phyloP scores from a whole-genome alignment of 179 eudicot species.

The Carnegiea gigantea region DNA sequence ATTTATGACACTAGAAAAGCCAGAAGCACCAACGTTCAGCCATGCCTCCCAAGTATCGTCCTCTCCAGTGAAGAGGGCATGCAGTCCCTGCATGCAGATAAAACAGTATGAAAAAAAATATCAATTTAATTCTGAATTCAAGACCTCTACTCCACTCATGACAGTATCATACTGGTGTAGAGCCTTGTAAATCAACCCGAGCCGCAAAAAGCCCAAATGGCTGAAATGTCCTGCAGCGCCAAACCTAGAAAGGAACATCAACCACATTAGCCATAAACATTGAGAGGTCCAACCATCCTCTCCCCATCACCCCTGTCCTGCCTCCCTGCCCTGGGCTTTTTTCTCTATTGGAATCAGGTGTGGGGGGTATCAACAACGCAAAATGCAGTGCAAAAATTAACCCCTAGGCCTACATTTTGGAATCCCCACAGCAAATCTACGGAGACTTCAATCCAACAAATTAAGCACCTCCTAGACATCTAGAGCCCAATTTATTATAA shows the following conservation, averaged over 20 bases:
- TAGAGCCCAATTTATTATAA: not conserved
- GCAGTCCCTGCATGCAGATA: constrained; percentile 62
- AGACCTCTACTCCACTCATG: constrained; percentile 8
- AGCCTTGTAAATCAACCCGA: constrained; percentile 93
- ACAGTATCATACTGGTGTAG: constrained; percentile 57
- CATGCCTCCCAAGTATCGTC: constrained; percentile 99
- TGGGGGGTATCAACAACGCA: not conserved
- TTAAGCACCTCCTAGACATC: not conserved
- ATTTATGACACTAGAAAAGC: constrained; percentile 57
- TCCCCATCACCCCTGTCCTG: not conserved
- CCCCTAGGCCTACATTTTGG: too few relatives aligned
- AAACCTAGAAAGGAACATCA: constrained; percentile 55
- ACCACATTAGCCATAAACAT: constrained; percentile 13
- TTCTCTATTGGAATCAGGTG: not conserved
- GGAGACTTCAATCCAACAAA: not conserved
- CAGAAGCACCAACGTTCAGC: constrained; percentile 82
- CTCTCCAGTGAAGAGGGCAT: constrained; percentile 97
- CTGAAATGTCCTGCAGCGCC: constrained; percentile 97
- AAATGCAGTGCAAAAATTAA: not conserved
- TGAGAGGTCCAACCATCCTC: not conserved
- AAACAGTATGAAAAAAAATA: constrained; percentile 4
- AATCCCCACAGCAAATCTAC: not conserved
- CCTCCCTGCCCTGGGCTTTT: not conserved
- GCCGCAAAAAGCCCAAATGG: constrained; percentile 98
- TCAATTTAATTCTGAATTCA: constrained; percentile 3